These are phyloP conservation scores for Xylaria sp. DNA, from an alignment of 2,329 filamentous ascomycete genomes.

Conservation along the genomic window DNA sequence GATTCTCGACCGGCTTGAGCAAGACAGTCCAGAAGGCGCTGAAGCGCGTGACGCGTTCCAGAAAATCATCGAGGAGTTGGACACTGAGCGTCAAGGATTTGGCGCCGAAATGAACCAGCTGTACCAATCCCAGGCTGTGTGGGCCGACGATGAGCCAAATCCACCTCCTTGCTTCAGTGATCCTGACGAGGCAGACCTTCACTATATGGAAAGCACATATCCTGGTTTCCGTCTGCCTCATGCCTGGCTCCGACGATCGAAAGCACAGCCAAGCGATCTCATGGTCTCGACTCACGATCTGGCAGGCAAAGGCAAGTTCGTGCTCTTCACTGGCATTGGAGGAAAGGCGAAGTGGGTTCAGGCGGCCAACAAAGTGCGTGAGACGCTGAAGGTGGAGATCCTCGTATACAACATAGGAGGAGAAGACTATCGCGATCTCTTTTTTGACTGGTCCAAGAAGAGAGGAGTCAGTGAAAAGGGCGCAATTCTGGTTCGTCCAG, in stretches of 20 bases:
- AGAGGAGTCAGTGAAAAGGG: no score
- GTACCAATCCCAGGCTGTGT: conserved; percentile 41
- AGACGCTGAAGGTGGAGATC: conserved; percentile 6
- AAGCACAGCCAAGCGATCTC: conserved; percentile 13
- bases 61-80: conserved; percentile 44
- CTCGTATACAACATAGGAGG: conserved; percentile 9
- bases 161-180: conserved; percentile 28
- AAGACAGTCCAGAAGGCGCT: conserved; percentile 33
- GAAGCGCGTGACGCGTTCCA: conserved; percentile 34
- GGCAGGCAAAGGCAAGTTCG: neutral
- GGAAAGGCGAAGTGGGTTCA: conserved; percentile 12
- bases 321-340: conserved; percentile 13
- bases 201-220: conserved; percentile 40
- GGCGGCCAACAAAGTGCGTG: conserved; percentile 4
- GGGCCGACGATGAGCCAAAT: conserved; percentile 25
- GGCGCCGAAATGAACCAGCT: conserved; percentile 41
- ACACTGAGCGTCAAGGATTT: conserved; percentile 38
- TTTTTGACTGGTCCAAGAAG: no score
- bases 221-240: conserved; percentile 40
- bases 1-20: conserved; percentile 32
- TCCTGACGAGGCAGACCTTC: conserved; percentile 20
- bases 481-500: no score
- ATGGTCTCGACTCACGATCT: conserved; percentile 4
- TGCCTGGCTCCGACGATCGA: conserved; percentile 14
- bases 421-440: no score